Percentiles rank a stretch among this genome's conserved stretches.
Evolutionary conservation across 805 yeast species (phyloP).

Genomic region (Lipomyces chichibuensis): DNA sequence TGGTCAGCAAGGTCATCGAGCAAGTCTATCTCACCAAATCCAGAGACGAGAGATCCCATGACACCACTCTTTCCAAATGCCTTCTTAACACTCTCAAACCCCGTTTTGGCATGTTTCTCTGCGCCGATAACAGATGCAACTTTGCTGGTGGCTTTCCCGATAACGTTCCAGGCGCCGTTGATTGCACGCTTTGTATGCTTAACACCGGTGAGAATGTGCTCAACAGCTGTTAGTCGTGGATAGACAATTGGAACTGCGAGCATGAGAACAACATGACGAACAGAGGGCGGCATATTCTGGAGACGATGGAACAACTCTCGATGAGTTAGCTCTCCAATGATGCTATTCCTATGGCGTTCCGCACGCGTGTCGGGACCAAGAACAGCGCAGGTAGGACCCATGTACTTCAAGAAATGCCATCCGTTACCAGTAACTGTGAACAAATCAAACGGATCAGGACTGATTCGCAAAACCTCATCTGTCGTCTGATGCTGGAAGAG

Average conservation of each 20-base stretch:
- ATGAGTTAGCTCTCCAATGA: slow-evolving; percentile 63
- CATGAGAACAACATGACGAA: slow-evolving; percentile 78
- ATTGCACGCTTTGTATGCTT: slow-evolving; percentile 44
- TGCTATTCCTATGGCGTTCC: slow-evolving; percentile 68
- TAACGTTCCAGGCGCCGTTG: slow-evolving; percentile 34
- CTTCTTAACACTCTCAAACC: slow-evolving; percentile 42
- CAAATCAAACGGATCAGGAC: slow-evolving; percentile 31
- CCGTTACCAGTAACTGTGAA: slow-evolving; percentile 59
- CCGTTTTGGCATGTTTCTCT: slow-evolving; percentile 35
- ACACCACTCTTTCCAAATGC: slow-evolving; percentile 46
- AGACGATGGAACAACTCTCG: slow-evolving; percentile 62
- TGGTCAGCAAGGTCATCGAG: slow-evolving; percentile 94
- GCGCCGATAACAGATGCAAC: slow-evolving; percentile 66
- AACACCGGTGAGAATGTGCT: slow-evolving; percentile 60
- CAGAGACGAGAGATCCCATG: slow-evolving; percentile 77
- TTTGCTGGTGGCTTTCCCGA: slow-evolving; percentile 38
- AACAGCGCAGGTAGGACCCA: slow-evolving; percentile 74
- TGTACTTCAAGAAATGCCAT: slow-evolving; percentile 69
- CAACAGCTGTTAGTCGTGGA: slow-evolving; percentile 92
- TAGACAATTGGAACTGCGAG: slow-evolving; percentile 94
- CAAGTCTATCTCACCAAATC: slow-evolving; percentile 87
- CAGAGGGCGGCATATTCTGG: slow-evolving; percentile 57
- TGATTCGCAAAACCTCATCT: slow-evolving; percentile 41
- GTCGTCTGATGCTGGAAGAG: slow-evolving; percentile 85
- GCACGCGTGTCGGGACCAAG: slow-evolving; percentile 91